Conservation (phyloP, 441 rosid species). For the Eruca vesicaria region DNA sequence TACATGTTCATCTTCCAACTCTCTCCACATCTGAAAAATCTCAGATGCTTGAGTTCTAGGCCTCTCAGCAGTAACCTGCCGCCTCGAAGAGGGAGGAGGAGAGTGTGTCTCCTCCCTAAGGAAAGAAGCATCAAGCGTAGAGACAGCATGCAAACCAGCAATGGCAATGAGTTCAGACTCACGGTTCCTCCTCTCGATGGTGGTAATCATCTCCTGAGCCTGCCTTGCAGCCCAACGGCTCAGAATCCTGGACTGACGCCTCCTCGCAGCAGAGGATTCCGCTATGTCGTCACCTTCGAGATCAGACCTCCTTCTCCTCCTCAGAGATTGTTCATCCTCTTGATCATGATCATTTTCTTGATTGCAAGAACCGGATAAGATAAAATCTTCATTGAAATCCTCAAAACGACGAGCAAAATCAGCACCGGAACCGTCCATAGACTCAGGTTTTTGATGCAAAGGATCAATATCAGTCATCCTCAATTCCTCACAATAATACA, state of each 20-base stretch:
- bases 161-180: not conserved
- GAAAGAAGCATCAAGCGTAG: conserved; percentile 4
- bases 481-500: not conserved
- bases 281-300: not conserved
- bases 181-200: conserved; percentile 9
- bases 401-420: not conserved
- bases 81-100: not conserved
- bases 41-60: not conserved
- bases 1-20: conserved; percentile 3
- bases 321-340: not conserved
- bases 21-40: conserved; percentile 11
- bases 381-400: not conserved
- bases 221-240: conserved; percentile 12
- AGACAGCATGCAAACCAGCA: conserved; percentile 9
- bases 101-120: conserved; percentile 2
- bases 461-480: conserved; percentile 6
- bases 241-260: not conserved
- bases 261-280: not conserved
- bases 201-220: conserved; percentile 13
- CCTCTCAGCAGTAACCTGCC: not conserved
- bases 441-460: not conserved
- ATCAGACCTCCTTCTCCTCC: not conserved
- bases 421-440: not conserved
- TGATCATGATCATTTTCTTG: not conserved
- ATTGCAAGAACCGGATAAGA: not conserved